These are phyloP conservation scores for Magnusiomyces sp. DNA, from an alignment of 1,139 yeast genomes.

Conservation along the genomic window DNA sequence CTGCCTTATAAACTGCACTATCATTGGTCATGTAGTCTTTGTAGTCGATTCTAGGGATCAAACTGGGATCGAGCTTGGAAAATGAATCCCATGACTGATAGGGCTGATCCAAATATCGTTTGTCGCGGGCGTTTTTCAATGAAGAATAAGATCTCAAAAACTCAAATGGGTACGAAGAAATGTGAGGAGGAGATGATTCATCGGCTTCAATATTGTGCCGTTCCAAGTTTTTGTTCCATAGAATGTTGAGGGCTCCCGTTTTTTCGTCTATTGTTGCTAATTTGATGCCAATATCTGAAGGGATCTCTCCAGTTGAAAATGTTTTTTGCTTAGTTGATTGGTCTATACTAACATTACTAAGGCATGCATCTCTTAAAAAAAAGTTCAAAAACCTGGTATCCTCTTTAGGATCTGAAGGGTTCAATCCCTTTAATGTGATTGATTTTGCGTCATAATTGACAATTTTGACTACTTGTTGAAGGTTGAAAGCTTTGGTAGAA, in stretches of 20 bases:
- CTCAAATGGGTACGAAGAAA: conserved; percentile 39
- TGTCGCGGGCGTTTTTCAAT: conserved; percentile 28
- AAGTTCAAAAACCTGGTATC: conserved; percentile 42
- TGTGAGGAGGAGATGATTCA: conserved; percentile 50
- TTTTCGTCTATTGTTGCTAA: conserved; percentile 26
- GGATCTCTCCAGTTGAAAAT: conserved; percentile 53
- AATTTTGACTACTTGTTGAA: background rate
- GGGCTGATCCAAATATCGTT: conserved; percentile 26
- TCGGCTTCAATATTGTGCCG: conserved; percentile 23
- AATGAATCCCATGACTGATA: conserved; percentile 31
- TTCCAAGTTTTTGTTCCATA: background rate
- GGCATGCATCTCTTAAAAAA: conserved; percentile 61
- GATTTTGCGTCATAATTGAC: background rate
- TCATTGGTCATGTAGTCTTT: conserved; percentile 39
- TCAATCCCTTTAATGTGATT: conserved; percentile 2
- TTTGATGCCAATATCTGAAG: conserved; percentile 22
- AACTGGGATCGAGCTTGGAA: conserved; percentile 14
- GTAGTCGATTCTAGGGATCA: conserved; percentile 33
- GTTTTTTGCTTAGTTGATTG: conserved; percentile 51
- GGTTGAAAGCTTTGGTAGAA: no score
- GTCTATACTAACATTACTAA: conserved; percentile 43
- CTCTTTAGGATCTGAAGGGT: conserved; percentile 7
- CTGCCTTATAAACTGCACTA: conserved; percentile 34
- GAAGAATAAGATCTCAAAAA: conserved; percentile 44
- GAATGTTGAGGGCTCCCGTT: background rate